Conservation (phyloP, 805 yeast species). For the Nematodospora valgi region DNA sequence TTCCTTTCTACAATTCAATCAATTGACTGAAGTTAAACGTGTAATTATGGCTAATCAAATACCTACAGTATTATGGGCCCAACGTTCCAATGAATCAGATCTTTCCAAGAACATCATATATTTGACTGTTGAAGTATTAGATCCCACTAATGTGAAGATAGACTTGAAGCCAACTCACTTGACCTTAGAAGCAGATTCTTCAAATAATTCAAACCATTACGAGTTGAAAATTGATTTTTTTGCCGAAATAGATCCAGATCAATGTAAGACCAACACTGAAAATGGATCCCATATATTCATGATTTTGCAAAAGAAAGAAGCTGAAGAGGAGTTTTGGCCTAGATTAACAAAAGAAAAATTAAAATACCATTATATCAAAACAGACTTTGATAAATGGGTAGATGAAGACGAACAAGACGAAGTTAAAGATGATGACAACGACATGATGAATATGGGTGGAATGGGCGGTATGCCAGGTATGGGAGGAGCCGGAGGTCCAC, state of each 20-base stretch:
- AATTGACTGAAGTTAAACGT: too few species aligned
- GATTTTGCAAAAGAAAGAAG: conserved; percentile 65
- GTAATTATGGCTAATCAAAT: conserved; percentile 20
- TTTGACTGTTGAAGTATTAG: conserved; percentile 71
- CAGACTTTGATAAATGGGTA: conserved; percentile 97
- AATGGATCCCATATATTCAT: conserved; percentile 61
- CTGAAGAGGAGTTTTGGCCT: conserved; percentile 87
- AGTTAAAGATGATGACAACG: conserved; percentile 44
- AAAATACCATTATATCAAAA: conserved; percentile 76
- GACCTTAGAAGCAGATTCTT: conserved; percentile 46
- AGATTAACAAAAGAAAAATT: conserved; percentile 84
- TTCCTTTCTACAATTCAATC: neutral
- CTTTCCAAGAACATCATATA: conserved; percentile 70
- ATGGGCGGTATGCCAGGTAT: too few species aligned
- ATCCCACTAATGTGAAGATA: conserved; percentile 60
- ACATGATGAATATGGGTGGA: conserved; percentile 26
- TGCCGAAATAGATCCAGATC: conserved; percentile 66
- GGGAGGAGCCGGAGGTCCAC: conserved; percentile 33
- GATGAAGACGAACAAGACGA: conserved; percentile 98
- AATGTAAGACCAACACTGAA: conserved; percentile 54
- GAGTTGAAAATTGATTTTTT: conserved; percentile 70
- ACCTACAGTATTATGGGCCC: conserved; percentile 88
- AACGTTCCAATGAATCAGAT: conserved; percentile 79
- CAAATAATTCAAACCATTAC: conserved; percentile 50
- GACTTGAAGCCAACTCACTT: conserved; percentile 56